A percentile compares a stretch with the other conserved stretches of the same genome.
These are phyloP conservation scores for Phytophthora crassamura DNA, from an alignment of 352 stramenopile species.

Conservation along the genomic window DNA sequence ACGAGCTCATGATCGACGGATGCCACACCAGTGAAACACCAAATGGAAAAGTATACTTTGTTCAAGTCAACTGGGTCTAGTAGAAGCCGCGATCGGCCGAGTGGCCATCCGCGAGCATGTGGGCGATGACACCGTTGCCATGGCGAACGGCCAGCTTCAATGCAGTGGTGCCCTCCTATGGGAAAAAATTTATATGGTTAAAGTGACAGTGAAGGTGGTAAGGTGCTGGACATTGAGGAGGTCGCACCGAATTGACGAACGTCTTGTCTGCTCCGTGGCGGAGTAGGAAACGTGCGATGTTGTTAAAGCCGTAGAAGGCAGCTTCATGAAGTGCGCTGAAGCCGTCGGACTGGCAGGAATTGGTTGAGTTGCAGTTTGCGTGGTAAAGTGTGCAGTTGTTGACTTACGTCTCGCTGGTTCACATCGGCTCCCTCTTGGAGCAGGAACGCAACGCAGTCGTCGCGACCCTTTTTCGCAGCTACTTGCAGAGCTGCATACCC, in stretches of 20 bases:
- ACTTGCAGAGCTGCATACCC: constrained; percentile 69
- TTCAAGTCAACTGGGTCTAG: constrained; percentile 41
- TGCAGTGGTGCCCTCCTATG: constrained; percentile 68
- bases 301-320: constrained; percentile 64
- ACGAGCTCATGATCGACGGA: constrained; percentile 9
- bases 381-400: not conserved
- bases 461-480: constrained; percentile 58
- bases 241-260: constrained; percentile 55
- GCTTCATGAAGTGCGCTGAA: constrained; percentile 77
- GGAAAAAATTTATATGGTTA: not conserved
- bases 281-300: constrained; percentile 67
- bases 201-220: not conserved
- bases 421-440: constrained; percentile 57
- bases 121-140: constrained; percentile 61
- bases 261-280: constrained; percentile 61
- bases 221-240: not conserved
- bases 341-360: constrained; percentile 56
- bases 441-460: constrained; percentile 63
- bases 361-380: not conserved
- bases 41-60: constrained; percentile 30
- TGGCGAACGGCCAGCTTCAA: constrained; percentile 73
- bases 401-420: constrained; percentile 65
- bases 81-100: constrained; percentile 63
- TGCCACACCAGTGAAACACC: constrained; percentile 22
- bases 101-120: constrained; percentile 70